Evolutionary conservation across 192 early-diverging fungal genomes (phyloP), one percentile per base, ranked within the genome.

Genomic region (Coemansia sp.): DNA sequence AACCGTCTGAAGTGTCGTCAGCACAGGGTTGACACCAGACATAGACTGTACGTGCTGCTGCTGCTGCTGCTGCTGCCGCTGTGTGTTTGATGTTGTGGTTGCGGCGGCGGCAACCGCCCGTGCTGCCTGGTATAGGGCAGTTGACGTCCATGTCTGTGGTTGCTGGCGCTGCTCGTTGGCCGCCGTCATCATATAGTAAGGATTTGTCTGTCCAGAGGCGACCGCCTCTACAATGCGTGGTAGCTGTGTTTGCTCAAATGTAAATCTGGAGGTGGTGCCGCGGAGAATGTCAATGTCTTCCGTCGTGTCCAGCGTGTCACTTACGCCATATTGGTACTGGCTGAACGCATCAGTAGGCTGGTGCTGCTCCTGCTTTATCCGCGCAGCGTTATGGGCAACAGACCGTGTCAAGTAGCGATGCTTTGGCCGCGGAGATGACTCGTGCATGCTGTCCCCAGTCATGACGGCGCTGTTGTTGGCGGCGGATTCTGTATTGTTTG

Each of bases 371-470:
- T 77, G 74, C 66, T 82, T 76, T 64, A 68, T 64, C 68, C 69
- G 68, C 4, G 71, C 71, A 15, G 74, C 79, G 49, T 70, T 81
- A 50, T 81, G 79, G 44, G 52, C 79, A 39, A 76, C 79, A 42
- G 79, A 82, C 68, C 79, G 72, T 52, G 79, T 82, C 71, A 82
- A 63, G 60, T 82, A 82, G 64, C 79, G 79, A 23, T 74, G 79
- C 70, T 72, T 73, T 19, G 52, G 53, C 23, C 68, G 79, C 70
- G 72, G 78, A 15, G 52, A 39, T 58, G 52, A 39, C 63, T 77
- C 75, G 40, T 64, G 44, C 13, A 23, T 54, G 52, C 23, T 23
- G 26, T 32, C 48, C 3, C 63, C 47, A n/a, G 61, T 40, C 23
- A 61, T 47, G 37, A 32, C 50, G 37, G 53, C 50, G 26, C 37